phyloP scores from a whole-genome alignment of 2,329 filamentous ascomycete species.

The Microdochium bolleyi region DNA sequence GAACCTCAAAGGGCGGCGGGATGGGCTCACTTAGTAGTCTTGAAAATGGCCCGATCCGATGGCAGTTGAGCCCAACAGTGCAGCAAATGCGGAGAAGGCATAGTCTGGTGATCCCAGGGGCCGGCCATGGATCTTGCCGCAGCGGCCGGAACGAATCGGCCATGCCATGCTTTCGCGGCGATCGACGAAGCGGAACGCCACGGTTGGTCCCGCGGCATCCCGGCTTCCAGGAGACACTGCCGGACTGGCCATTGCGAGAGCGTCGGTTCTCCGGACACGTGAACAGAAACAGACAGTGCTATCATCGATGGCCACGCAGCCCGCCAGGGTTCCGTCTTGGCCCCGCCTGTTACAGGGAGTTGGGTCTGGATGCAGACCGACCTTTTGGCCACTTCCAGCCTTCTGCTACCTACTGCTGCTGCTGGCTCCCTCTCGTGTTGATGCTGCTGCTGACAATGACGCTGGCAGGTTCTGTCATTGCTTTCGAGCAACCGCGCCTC shows the following conservation, averaged over 20 bases:
- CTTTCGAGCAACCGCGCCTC: too few relatives aligned
- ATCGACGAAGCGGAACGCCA: background rate
- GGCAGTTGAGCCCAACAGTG: background rate
- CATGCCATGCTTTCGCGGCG: background rate
- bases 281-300: background rate
- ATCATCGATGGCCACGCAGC: too few relatives aligned
- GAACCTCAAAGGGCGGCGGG: background rate
- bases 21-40: too few relatives aligned
- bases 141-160: background rate
- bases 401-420: too few relatives aligned
- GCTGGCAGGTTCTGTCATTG: too few relatives aligned
- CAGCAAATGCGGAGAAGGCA: background rate
- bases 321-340: too few relatives aligned
- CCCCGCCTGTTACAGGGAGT: background rate
- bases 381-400: too few relatives aligned
- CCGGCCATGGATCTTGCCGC: background rate
- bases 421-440: too few relatives aligned
- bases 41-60: too few relatives aligned
- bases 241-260: background rate
- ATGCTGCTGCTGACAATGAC: too few relatives aligned
- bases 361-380: background rate
- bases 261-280: too few relatives aligned
- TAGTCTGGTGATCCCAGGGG: background rate
- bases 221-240: background rate
- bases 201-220: background rate